Conservation (phyloP, 495 filamentous ascomycete species). For the Corynascus novoguineensis region DNA sequence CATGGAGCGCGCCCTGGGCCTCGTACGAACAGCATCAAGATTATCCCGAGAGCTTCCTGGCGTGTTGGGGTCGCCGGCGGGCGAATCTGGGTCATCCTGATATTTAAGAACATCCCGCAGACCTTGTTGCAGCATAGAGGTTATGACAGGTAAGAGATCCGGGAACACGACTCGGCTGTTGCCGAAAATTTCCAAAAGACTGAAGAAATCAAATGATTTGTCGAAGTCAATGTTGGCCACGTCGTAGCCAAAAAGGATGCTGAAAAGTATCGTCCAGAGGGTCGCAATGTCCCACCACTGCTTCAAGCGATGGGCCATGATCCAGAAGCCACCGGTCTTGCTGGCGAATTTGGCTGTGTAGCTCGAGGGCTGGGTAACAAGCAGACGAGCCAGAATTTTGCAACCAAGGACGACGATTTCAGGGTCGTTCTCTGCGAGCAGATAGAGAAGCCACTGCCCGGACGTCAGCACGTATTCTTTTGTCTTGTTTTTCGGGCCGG, state of each 20-base stretch:
- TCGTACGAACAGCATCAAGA: slow-evolving; percentile 25
- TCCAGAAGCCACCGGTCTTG: slow-evolving; percentile 78
- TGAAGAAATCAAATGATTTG: slow-evolving; percentile 64
- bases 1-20: slow-evolving; percentile 44
- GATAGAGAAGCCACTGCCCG: slow-evolving; percentile 83
- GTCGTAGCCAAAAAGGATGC: slow-evolving; percentile 80
- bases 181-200: slow-evolving; percentile 66
- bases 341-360: slow-evolving; percentile 81
- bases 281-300: slow-evolving; percentile 83
- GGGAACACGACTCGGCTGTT: slow-evolving; percentile 64
- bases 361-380: slow-evolving; percentile 68
- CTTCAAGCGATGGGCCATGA: slow-evolving; percentile 74
- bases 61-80: slow-evolving; percentile 27
- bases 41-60: slow-evolving; percentile 15
- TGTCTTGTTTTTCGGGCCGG: slow-evolving; percentile 16
- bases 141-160: slow-evolving; percentile 73
- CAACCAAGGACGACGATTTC: slow-evolving; percentile 75
- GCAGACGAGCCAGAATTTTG: slow-evolving; percentile 80
- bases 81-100: slow-evolving; percentile 54
- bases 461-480: slow-evolving; percentile 37
- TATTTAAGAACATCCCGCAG: slow-evolving; percentile 60
- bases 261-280: slow-evolving; percentile 85
- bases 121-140: slow-evolving; percentile 82
- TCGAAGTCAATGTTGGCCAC: slow-evolving; percentile 69
- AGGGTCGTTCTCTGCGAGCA: slow-evolving; percentile 80